phyloP scores from a whole-genome alignment of 2,329 filamentous ascomycete genomes.

The Onygenales sp. region DNA sequence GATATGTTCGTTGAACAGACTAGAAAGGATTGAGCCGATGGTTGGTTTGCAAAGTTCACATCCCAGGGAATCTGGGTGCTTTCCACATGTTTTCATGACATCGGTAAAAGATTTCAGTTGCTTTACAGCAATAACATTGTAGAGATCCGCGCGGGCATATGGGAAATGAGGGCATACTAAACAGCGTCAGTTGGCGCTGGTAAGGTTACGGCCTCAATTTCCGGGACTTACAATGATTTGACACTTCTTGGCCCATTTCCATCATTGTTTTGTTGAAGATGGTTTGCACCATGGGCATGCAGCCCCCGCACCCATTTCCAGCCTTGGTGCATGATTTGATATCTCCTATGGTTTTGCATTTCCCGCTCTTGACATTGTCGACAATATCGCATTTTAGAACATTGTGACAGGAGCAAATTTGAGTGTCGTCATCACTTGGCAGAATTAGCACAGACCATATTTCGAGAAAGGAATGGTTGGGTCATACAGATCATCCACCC shows the following conservation, averaged over 20 bases:
- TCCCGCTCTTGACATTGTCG: slow-evolving; percentile 62
- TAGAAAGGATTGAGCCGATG: slow-evolving; percentile 70
- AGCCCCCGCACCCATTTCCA: slow-evolving; percentile 82
- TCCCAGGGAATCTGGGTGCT: slow-evolving; percentile 60
- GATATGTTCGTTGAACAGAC: slow-evolving; percentile 74
- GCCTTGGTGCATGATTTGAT: slow-evolving; percentile 88
- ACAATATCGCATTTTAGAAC: slow-evolving; percentile 77
- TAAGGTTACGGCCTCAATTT: neutral
- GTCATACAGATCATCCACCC: slow-evolving; percentile 58
- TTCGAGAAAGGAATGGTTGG: neutral
- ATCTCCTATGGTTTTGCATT: slow-evolving; percentile 70
- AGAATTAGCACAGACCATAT: slow-evolving; percentile 10
- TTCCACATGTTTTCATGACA: slow-evolving; percentile 71
- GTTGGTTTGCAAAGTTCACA: slow-evolving; percentile 83
- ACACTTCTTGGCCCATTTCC: slow-evolving; percentile 75
- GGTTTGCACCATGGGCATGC: slow-evolving; percentile 75
- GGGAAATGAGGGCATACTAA: slow-evolving; percentile 70
- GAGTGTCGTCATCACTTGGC: slow-evolving; percentile 61
- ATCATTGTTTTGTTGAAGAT: slow-evolving; percentile 88
- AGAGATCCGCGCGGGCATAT: slow-evolving; percentile 78
- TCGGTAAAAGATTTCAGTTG: slow-evolving; percentile 60
- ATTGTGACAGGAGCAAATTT: slow-evolving; percentile 90
- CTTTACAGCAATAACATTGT: slow-evolving; percentile 79
- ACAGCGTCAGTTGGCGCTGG: neutral
- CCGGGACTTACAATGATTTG: slow-evolving; percentile 51